Percentiles rank a stretch among this genome's conserved stretches.
phyloP scores from a whole-genome alignment of 345 rosid genomes.

The Sisymbrium irio region DNA sequence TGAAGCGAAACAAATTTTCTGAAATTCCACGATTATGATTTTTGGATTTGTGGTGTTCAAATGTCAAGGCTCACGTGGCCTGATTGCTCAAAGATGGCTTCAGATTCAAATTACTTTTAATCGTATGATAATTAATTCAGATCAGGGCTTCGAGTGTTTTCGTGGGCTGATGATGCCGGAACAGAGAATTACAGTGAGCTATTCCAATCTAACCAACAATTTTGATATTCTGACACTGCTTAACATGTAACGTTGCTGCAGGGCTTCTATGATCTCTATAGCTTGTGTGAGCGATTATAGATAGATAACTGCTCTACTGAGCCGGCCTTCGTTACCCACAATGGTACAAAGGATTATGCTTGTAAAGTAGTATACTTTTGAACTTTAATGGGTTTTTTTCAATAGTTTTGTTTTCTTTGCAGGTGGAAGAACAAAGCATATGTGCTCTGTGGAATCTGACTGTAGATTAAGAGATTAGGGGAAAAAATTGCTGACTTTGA shows the following conservation, averaged over 20 bases:
- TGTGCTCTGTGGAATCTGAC: conserved; percentile 85
- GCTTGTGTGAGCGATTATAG: conserved; percentile 76
- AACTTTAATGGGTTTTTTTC: neutral
- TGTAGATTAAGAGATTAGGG: conserved; percentile 65
- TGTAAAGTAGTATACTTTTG: neutral
- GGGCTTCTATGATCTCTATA: conserved; percentile 70
- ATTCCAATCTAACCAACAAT: no score
- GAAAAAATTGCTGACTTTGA: conserved; percentile 57
- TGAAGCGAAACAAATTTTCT: no score
- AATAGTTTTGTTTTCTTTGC: conserved; percentile 15
- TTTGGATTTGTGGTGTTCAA: no score
- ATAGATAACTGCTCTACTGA: conserved; percentile 59
- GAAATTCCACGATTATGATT: no score
- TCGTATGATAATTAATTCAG: no score
- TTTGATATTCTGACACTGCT: no score
- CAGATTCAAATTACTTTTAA: no score
- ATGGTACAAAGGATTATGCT: conserved; percentile 56
- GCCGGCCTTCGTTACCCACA: conserved; percentile 57
- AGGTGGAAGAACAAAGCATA: conserved; percentile 81
- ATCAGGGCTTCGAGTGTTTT: no score
- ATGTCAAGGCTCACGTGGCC: no score
- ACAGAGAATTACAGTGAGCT: no score
- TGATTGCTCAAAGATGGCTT: no score
- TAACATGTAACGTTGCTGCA: conserved; percentile 81
- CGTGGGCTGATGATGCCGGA: no score